Evolutionary conservation across 305 asterid species (phyloP).

Genomic region (Fraxinus baroniana): DNA sequence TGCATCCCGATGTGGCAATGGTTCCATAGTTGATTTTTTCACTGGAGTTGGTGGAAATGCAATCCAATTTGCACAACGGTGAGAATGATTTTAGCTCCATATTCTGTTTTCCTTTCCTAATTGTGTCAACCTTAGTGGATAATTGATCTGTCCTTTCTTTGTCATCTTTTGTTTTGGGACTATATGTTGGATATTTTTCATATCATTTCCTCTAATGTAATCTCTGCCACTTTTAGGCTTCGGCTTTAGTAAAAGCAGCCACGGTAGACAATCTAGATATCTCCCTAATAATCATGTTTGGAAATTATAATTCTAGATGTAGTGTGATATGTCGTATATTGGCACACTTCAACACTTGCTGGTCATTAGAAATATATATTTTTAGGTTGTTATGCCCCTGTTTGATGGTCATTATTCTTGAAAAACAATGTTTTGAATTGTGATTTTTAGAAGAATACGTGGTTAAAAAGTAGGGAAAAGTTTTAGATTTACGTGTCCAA

Average conservation of each 20-base stretch:
- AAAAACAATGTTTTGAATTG: too few species aligned
- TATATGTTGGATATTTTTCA: neutral
- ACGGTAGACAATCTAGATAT: neutral
- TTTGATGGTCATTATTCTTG: too few species aligned
- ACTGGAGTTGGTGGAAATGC: constrained; percentile 94
- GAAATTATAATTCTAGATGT: neutral
- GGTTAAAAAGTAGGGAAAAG: too few species aligned
- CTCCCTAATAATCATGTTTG: neutral
- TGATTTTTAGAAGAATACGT: too few species aligned
- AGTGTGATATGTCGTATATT: neutral
- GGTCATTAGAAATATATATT: neutral
- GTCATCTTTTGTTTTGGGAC: neutral
- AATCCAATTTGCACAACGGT: constrained; percentile 85
- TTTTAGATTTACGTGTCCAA: too few species aligned
- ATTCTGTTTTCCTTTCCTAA: constrained; percentile 16
- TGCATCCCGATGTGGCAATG: constrained; percentile 72
- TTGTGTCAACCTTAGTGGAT: neutral
- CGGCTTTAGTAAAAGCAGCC: neutral
- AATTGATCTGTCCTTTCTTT: neutral
- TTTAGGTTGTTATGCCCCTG: neutral
- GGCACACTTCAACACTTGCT: neutral
- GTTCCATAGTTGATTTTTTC: constrained; percentile 69
- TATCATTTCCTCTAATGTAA: neutral
- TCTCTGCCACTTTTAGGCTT: neutral
- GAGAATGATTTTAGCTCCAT: constrained; percentile 18